These are phyloP conservation scores for Gymnopilus dilepis DNA, from an alignment of 768 basidiomycete species.

Conservation along the genomic window DNA sequence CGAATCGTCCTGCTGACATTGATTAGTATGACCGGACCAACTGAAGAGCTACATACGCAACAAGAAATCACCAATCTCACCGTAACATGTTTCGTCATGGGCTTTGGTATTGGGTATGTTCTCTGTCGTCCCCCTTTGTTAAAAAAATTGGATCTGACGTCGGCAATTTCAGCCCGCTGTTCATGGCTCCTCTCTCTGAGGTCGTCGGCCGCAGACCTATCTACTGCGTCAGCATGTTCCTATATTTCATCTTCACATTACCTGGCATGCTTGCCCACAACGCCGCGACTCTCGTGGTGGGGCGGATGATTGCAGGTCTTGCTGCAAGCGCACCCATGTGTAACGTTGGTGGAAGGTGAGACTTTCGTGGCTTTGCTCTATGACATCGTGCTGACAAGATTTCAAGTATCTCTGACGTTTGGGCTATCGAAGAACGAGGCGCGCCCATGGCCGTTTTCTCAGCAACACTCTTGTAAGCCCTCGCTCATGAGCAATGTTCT, in stretches of 20 bases:
- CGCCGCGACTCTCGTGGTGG: constrained; percentile 47
- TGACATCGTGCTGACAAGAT: neutral
- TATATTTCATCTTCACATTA: constrained; percentile 53
- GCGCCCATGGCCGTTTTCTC: constrained; percentile 57
- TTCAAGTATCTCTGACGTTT: constrained; percentile 44
- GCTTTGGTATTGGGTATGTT: constrained; percentile 45
- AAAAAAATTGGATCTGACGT: constrained; percentile 23
- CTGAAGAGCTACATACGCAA: constrained; percentile 34
- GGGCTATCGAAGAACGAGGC: constrained; percentile 46
- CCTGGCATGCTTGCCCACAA: constrained; percentile 50
- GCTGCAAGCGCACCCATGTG: constrained; percentile 49
- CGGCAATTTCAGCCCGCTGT: constrained; percentile 40
- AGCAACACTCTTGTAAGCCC: constrained; percentile 47
- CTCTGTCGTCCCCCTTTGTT: constrained; percentile 10
- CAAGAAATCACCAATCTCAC: constrained; percentile 47
- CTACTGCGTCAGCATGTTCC: constrained; percentile 42
- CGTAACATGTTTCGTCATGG: constrained; percentile 48
- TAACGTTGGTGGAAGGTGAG: constrained; percentile 48
- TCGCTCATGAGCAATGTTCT: too few relatives aligned
- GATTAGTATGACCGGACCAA: constrained; percentile 39
- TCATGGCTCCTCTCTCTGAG: constrained; percentile 46
- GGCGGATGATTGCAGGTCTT: constrained; percentile 50
- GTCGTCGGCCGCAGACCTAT: constrained; percentile 43
- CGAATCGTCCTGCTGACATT: neutral
- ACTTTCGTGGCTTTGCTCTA: neutral